Base-by-base conservation (phyloP, 2,329 filamentous ascomycete species). In the Fusarium sp. region DNA sequence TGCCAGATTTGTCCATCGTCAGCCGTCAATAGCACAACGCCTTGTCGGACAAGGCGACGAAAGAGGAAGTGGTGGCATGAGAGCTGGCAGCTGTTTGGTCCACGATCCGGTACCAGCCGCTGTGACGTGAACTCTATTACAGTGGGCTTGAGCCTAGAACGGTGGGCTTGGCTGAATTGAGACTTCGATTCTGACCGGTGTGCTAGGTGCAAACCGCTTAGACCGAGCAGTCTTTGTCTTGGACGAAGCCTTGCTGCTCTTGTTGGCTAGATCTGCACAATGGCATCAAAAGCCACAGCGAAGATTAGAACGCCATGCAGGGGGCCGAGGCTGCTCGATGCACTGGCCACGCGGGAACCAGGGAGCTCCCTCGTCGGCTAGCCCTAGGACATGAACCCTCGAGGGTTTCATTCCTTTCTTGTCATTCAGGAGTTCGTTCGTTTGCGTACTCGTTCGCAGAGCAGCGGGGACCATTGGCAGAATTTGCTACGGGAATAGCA, bases 261-360 rank as follows among this genome's bases (percentile, higher is more conserved):
- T 56, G 49, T 56, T 63, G 42, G 49, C 56, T 67, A 49, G 33
- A 27, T 51, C 53, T 58, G 44, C 46, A 59, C 67, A 60, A 69
- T 55, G 44, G 64, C 54, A 70, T 71, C 51, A 36, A 62, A 58
- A 64, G 64, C 64, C 13, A 61, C 61, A 34, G 50, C 33, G 25
- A 51, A 61, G 16, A 54, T 46, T 53, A 46, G 25, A 62, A 46
- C 49, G 42, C 42, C 29, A 56, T 27, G 51, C 71, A 64, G 58
- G 65, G 64, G 58, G 25, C 42, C 25, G 34, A 60, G 51, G 23
- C 34, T 50, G 38, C 36, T 67, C 18, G 31, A 64, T 53, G 68
- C 69, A 74, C 61, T 67, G 69, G 61, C 72, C 69, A 73, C 57
- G 61, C 72, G 72, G 72, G 71, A 74, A 29, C 60, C 62, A 71